Percentiles rank a stretch among this genome's conserved stretches.
phyloP scores from a whole-genome alignment of 306 rosid genomes.

The Malus orientalis region DNA sequence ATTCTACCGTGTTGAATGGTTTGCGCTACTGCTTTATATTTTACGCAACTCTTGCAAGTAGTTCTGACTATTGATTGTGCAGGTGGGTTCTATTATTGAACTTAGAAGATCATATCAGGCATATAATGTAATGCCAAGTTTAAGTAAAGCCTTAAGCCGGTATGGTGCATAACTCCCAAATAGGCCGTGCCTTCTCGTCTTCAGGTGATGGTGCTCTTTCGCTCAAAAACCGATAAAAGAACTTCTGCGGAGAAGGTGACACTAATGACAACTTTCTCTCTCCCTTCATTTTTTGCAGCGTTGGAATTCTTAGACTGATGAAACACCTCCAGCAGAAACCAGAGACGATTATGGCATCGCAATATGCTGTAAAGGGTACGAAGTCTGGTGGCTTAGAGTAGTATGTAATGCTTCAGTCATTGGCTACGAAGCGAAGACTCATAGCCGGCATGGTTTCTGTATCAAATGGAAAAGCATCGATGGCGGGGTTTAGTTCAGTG shows the following conservation, averaged over 20 bases:
- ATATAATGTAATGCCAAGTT: constrained; percentile 91
- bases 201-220: not conserved
- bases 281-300: not conserved
- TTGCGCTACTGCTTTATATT: not conserved
- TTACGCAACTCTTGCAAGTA: not conserved
- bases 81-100: constrained; percentile 98
- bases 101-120: constrained; percentile 98
- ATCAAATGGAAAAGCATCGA: not conserved
- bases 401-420: not conserved
- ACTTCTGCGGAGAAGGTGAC: not conserved
- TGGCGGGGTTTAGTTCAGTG: not conserved
- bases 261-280: not conserved
- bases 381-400: not conserved
- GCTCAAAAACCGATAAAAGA: not conserved
- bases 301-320: not conserved
- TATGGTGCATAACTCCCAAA: constrained; percentile 63
- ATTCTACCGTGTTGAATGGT: not conserved
- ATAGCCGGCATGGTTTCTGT: not conserved
- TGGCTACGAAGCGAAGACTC: not conserved
- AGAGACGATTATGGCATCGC: not conserved
- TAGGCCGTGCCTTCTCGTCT: constrained; percentile 6
- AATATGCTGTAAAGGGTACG: not conserved
- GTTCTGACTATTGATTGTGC: constrained; percentile 14
- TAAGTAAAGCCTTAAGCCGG: constrained; percentile 85
- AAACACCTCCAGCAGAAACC: not conserved